Evolutionary conservation across 1,284 basidiomycete species (phyloP).

Genomic region (Irpex lacteus): DNA sequence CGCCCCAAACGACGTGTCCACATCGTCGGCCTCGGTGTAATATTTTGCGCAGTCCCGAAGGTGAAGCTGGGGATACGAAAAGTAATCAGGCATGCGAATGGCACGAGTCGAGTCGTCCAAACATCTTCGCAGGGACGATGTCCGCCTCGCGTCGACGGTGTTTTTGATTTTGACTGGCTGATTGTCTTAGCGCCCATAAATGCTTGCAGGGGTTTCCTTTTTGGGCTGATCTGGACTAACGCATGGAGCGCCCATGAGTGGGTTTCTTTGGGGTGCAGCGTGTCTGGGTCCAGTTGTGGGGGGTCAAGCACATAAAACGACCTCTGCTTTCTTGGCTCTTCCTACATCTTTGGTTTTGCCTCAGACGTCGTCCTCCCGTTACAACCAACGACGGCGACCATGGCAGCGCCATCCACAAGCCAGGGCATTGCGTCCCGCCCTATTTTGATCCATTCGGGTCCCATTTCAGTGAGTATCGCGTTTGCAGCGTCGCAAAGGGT

Average conservation of each 20-base stretch:
- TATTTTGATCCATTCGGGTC: slow-evolving; percentile 56
- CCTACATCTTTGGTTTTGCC: slow-evolving; percentile 16
- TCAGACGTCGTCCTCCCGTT: slow-evolving; percentile 18
- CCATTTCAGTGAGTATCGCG: slow-evolving; percentile 55
- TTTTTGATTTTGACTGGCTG: slow-evolving; percentile 4
- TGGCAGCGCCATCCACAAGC: slow-evolving; percentile 24
- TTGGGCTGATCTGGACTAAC: neutral
- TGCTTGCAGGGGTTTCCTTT: neutral
- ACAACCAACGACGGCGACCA: slow-evolving; percentile 20
- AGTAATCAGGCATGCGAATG: neutral
- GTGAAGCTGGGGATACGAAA: neutral
- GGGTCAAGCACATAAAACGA: slow-evolving; percentile 14
- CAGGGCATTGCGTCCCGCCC: slow-evolving; percentile 55
- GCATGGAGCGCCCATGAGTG: neutral
- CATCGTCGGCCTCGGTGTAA: too few relatives aligned
- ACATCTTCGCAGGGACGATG: neutral
- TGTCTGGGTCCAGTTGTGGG: slow-evolving; percentile 9
- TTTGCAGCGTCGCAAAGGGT: neutral
- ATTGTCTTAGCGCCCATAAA: neutral
- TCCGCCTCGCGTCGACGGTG: neutral
- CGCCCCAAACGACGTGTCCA: too few relatives aligned
- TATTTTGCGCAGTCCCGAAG: too few relatives aligned
- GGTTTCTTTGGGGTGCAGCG: slow-evolving; percentile 18
- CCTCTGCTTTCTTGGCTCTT: slow-evolving; percentile 1
- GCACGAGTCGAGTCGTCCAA: neutral